Evolutionary conservation across 2,329 filamentous ascomycete species (phyloP).

Genomic region (Rhynchosporium secalis): DNA sequence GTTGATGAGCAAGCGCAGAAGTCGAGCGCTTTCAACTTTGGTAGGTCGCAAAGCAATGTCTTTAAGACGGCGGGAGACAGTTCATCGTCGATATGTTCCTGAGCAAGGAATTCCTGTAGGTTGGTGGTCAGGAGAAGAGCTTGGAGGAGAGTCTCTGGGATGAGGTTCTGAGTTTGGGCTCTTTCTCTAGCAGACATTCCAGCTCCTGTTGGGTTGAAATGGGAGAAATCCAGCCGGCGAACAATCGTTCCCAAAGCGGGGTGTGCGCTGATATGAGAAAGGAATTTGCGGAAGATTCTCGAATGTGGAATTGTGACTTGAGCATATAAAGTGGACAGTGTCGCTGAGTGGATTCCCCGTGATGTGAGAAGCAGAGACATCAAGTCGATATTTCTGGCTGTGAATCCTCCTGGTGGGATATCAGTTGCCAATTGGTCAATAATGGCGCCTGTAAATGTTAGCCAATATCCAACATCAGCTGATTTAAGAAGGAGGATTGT

Average conservation of each 20-base stretch:
- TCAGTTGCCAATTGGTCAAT: conserved; percentile 74
- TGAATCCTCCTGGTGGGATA: conserved; percentile 71
- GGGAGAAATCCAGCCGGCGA: conserved; percentile 78
- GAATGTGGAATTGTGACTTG: conserved; percentile 83
- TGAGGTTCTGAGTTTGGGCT: conserved; percentile 72
- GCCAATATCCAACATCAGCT: conserved; percentile 18
- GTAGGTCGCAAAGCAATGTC: conserved; percentile 51
- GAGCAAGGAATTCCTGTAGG: conserved; percentile 74
- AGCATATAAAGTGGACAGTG: conserved; percentile 72
- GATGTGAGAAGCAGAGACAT: conserved; percentile 76
- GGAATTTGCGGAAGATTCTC: conserved; percentile 78
- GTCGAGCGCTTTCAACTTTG: conserved; percentile 65
- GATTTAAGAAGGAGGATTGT: not conserved
- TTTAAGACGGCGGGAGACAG: conserved; percentile 65
- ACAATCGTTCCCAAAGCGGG: conserved; percentile 72
- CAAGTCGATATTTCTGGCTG: conserved; percentile 74
- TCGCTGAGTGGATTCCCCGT: conserved; percentile 70
- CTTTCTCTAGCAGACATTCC: conserved; percentile 76
- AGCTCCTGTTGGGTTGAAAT: conserved; percentile 78
- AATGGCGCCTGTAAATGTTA: conserved; percentile 58
- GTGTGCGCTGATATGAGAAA: conserved; percentile 66
- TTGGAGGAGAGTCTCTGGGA: conserved; percentile 68
- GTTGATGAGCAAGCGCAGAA: conserved; percentile 74
- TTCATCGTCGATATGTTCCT: conserved; percentile 80
- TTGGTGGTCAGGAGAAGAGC: conserved; percentile 72